These are phyloP conservation scores for Fusarium drepaniforme DNA, from an alignment of 2,329 filamentous ascomycete species.

Conservation along the genomic window DNA sequence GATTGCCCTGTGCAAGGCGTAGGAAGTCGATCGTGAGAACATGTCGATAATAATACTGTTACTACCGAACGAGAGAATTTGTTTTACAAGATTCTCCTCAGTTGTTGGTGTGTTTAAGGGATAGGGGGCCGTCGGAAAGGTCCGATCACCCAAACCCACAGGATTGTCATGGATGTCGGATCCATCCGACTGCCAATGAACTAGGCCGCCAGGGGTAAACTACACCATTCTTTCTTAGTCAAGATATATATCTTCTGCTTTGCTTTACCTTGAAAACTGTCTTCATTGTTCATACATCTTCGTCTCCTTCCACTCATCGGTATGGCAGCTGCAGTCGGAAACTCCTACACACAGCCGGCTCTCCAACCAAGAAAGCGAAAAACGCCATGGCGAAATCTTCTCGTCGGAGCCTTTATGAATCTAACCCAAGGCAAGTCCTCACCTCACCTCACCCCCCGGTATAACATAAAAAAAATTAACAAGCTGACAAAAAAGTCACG, in stretches of 20 bases:
- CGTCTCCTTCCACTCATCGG: background rate
- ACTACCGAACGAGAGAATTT: background rate
- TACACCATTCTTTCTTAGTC: background rate
- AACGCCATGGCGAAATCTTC: constrained; percentile 19
- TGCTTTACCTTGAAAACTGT: background rate
- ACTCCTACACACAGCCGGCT: background rate
- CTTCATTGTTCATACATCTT: background rate
- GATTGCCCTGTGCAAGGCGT: background rate
- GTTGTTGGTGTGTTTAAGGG: background rate
- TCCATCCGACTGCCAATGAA: background rate
- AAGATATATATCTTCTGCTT: background rate
- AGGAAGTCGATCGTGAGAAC: background rate
- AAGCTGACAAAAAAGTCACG: background rate
- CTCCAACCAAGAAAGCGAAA: constrained; percentile 6
- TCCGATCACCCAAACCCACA: background rate
- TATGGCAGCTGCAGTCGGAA: background rate
- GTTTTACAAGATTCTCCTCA: background rate
- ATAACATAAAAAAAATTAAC: background rate
- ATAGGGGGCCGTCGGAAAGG: background rate
- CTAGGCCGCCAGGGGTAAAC: background rate
- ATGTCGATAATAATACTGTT: background rate
- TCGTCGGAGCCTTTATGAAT: constrained; percentile 16
- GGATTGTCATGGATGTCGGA: background rate
- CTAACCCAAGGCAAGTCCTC: constrained; percentile 9
- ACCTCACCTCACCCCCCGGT: too few species aligned